Base-by-base conservation (phyloP, 169 alveolate species). In the Cryptosporidium ryanae region DNA sequence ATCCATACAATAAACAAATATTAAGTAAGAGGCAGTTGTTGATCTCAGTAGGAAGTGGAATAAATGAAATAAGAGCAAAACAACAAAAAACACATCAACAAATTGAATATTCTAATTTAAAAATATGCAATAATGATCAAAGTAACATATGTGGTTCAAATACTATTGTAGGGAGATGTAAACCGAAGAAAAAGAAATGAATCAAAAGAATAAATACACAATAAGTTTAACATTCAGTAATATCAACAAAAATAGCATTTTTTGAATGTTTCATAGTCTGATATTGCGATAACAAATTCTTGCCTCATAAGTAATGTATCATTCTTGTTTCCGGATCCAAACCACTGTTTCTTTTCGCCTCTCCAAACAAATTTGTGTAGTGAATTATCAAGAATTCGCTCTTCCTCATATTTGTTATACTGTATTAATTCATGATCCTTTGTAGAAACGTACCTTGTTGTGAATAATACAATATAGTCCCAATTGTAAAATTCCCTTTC, bases 401-500 rank as follows among this genome's bases (percentile, higher is more conserved):
- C 87, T 34, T 76, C 87, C 63, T 76, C 87, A 32, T 76, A 61
- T 61, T 76, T 76, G 7, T 38, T 15, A 32, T 57, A 76, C 15
- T 57, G 25, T 34, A 63, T 43, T n/a, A 55, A 18, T 23, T 29
- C 27, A 31, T 76, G 38, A 18, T 44, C 82, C 25, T 61, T 27
- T 8, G 68, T 25, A 1, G 71, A 76, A 17, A 70, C 55, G 23
- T 59, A 76, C 7, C 87, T 55, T 8, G 49, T 43, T 1, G 87
- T 57, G 27, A 59, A 55, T 29, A 76, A 25, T 27, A 76, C 6
- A 23, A 76, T 76, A 64, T 55, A 76, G 50, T 76, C 87, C 87
- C 87, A 76, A 23, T 21, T 3, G 38, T 76, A 76, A 13, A 55
- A 76, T 38, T 55, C 87, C 23, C 87, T 55, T 55, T 76, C 87